Base-by-base conservation (phyloP, 1,139 yeast genomes). In the Arxiozyma slooffiae region DNA sequence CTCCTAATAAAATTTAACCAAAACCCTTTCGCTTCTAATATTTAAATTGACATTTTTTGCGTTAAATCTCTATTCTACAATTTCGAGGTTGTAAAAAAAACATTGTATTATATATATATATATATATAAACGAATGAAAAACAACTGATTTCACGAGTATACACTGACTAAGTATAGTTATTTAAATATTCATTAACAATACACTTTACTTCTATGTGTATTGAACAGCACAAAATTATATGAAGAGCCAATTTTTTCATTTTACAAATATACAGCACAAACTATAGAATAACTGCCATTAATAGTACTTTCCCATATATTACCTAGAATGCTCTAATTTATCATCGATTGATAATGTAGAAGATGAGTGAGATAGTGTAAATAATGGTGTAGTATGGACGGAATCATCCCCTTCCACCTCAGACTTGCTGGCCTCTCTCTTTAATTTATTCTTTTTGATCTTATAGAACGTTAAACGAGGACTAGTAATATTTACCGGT, bases 401-500 rank as follows among this genome's bases (percentile, higher is more conserved):
- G 7, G 45, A 39, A 6, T 21, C 43, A 14, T 48, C 26, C 5
- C 49, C 41, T 18, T 47, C 46, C 7, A 48, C 39, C 7, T 41
- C 45, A 5, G 48, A 37, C 16, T 46, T 47, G 16, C 18, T 37
- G 18, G 20, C 42, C 5, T 42, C 46, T 26, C 42, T 39, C 42
- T 51, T 48, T 45, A 36, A 46, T 51, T 47, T 41, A 36, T 17
- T 46, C 24, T 48, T 45, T 34, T 41, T 23, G 24, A 49, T 49
- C 18, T 54, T 54, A 50, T 60, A 57, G 52, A 63, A 64, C 16
- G 64, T 59, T 46, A 67, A 51, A 71, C 72, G 44, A 4, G 88
- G 88, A 67, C 88, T 82, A 1, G 89, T 80, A 48, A 85, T 85
- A 62, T 84, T 86, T n/a, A 86, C 95, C 0, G 96, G 95, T 4